Base-by-base conservation (phyloP, 1,284 basidiomycete species). In the Lentinula novae-zelandiae region DNA sequence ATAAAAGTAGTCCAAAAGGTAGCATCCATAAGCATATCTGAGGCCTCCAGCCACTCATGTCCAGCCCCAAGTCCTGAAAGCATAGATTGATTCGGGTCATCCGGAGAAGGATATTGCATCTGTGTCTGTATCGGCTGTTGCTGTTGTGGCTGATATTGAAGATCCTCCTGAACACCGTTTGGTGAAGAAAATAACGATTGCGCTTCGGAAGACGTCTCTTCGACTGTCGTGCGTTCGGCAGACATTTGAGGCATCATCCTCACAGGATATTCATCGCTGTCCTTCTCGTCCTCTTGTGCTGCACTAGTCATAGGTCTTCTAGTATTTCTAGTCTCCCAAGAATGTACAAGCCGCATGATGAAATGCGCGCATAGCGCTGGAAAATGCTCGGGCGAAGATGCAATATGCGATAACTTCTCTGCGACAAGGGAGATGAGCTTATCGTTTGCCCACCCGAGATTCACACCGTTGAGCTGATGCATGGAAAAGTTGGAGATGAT, bases 281-380 rank as follows among this genome's bases (percentile, higher is more conserved):
- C 17, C 34, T 51, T 40, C 39, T 38, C 39, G 17, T 20, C 39
- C 15, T 54, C n/a, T 20, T 22, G 36, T 13, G 39, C n/a, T 17
- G 22, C 20, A 27, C 20, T 27, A 39, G 39, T 22, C 12, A 10
- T 22, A 49, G 44, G 7, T 36, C 17, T 50, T 7, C 17, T n/a
- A 8, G 34, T 49, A 12, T 51, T 20, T 66, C 64, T 64, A 48
- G 64, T 67, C 58, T 78, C 70, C 69, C 71, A 75, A 5, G 69
- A 62, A 53, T 68, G 71, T 58, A 75, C 64, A 27, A 74, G 64
- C 22, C 72, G 67, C 15, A 70, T 69, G 20, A 80, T 74, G 7
- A 80, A 58, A 36, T 73, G 73, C 17, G 77, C 78, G 48, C 76
- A 78, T 56, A 71, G 77, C 39, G 74, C 75, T 1, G 78, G 69